Conservation (phyloP, 805 yeast genomes). For the Pichia phayaonensis region DNA sequence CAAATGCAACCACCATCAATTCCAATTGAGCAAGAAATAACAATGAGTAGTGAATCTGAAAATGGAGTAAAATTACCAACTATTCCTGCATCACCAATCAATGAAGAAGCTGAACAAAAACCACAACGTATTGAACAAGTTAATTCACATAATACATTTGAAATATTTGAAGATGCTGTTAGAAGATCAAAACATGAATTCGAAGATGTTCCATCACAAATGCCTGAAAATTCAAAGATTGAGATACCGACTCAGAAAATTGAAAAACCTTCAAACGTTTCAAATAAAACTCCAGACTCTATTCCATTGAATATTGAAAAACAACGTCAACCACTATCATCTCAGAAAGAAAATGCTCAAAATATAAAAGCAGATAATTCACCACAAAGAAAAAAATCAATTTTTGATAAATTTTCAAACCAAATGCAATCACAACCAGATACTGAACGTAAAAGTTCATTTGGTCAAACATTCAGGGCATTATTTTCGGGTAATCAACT, state of each 20-base stretch:
- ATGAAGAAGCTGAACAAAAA: conserved; percentile 15
- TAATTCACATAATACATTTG: conserved; percentile 17
- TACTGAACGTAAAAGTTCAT: conserved; percentile 19
- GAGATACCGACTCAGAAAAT: background rate
- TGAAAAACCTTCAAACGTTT: conserved; percentile 17
- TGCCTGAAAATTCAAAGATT: background rate
- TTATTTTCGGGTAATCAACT: conserved; percentile 28
- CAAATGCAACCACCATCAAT: conserved; percentile 5
- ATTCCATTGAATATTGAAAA: conserved; percentile 20
- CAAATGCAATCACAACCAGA: conserved; percentile 2
- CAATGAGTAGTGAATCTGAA: conserved; percentile 35
- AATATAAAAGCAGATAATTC: background rate
- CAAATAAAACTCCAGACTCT: background rate
- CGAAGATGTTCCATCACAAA: conserved; percentile 1
- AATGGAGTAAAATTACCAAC: conserved; percentile 42
- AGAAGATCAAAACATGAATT: conserved; percentile 14
- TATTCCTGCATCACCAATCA: conserved; percentile 33
- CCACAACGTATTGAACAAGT: conserved; percentile 2
- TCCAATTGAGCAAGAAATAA: conserved; percentile 28
- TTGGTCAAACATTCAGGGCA: conserved; percentile 39
- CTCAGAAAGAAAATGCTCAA: conserved; percentile 8
- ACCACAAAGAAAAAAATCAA: conserved; percentile 17
- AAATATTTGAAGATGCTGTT: conserved; percentile 20
- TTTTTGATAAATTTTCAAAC: conserved; percentile 41
- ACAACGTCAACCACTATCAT: conserved; percentile 10